Evolutionary conservation across 805 yeast species (phyloP).

Genomic region (Teunomyces cretensis): DNA sequence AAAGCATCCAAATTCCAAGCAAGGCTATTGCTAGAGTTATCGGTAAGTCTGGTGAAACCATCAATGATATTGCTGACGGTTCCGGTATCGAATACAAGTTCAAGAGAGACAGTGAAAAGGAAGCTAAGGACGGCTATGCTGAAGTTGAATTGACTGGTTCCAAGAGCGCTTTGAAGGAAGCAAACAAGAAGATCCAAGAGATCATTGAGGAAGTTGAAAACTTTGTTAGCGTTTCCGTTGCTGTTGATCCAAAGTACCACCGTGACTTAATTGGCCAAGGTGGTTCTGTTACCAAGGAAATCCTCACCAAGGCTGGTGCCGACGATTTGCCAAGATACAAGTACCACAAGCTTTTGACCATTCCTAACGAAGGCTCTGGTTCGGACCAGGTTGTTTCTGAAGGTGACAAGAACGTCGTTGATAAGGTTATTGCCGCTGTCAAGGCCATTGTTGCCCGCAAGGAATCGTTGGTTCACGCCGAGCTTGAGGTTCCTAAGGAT

Average conservation of each 20-base stretch:
- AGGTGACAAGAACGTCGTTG: constrained; percentile 78
- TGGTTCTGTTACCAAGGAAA: constrained; percentile 71
- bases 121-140: constrained; percentile 49
- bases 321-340: constrained; percentile 44
- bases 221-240: constrained; percentile 53
- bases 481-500: constrained; percentile 61
- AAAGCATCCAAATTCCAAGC: constrained; percentile 64
- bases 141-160: constrained; percentile 78
- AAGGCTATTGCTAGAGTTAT: constrained; percentile 81
- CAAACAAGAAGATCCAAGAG: constrained; percentile 58
- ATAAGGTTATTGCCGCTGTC: constrained; percentile 61
- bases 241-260: constrained; percentile 73
- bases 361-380: constrained; percentile 68
- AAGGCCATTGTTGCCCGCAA: constrained; percentile 60
- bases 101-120: constrained; percentile 42
- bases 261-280: constrained; percentile 75
- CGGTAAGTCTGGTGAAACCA: constrained; percentile 84
- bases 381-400: constrained; percentile 58
- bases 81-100: constrained; percentile 58
- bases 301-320: constrained; percentile 75
- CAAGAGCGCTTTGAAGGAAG: constrained; percentile 69
- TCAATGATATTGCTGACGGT: constrained; percentile 75
- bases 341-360: constrained; percentile 56
- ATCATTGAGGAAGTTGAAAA: constrained; percentile 69
- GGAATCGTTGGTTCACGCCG: constrained; percentile 57